Conservation (phyloP, 2,329 filamentous ascomycete species). For the Phialophora expanda region DNA sequence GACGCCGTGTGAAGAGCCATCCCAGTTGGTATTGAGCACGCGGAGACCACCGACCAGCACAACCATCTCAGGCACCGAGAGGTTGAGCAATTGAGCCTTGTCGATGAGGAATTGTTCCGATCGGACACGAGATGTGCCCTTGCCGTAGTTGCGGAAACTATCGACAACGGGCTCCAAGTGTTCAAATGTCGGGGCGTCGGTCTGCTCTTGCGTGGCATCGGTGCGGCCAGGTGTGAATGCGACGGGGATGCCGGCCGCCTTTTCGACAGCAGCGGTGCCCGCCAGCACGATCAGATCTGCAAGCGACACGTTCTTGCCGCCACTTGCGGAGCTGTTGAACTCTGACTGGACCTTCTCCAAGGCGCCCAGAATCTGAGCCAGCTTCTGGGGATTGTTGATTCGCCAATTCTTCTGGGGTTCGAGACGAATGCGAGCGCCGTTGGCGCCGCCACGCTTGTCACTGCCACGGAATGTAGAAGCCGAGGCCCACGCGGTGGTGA, state of each 20-base stretch:
- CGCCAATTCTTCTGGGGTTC: constrained; percentile 73
- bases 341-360: constrained; percentile 69
- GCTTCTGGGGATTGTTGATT: constrained; percentile 73
- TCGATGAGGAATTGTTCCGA: constrained; percentile 75
- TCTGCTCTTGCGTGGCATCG: constrained; percentile 74
- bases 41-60: constrained; percentile 75
- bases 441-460: constrained; percentile 83
- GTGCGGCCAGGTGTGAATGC: constrained; percentile 75
- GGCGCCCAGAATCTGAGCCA: constrained; percentile 64
- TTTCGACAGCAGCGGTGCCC: constrained; percentile 73
- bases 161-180: constrained; percentile 73
- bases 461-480: constrained; percentile 74
- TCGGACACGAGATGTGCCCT: constrained; percentile 63
- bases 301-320: constrained; percentile 73
- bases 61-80: constrained; percentile 72
- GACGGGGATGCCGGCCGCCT: constrained; percentile 68
- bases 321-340: constrained; percentile 63
- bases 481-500: constrained; percentile 71
- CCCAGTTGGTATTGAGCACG: constrained; percentile 71
- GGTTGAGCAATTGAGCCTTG: constrained; percentile 71
- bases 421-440: constrained; percentile 77
- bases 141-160: constrained; percentile 80
- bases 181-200: constrained; percentile 67
- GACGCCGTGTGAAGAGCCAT: constrained; percentile 70
- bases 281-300: constrained; percentile 78